Evolutionary conservation across 2,329 filamentous ascomycete genomes (phyloP), one percentile per base, ranked within the genome.

Genomic region (Trichocomaceae sp.): DNA sequence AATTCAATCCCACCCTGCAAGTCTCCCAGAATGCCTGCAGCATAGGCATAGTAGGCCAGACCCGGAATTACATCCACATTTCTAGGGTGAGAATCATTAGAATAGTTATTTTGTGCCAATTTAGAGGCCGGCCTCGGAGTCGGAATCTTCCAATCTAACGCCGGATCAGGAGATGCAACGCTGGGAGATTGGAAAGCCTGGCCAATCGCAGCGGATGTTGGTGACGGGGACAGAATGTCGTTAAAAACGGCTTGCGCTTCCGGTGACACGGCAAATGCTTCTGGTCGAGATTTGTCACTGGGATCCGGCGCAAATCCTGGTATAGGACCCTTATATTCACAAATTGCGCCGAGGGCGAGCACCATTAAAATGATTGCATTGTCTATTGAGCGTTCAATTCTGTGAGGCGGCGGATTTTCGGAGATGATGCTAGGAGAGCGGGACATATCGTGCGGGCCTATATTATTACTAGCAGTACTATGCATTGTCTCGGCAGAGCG

Each of bases 11-110:
- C 87, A 12, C 88, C 91, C 35, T 84, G 79, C 50, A 93, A 84
- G 56, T 87, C 87, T 5, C 90, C 90, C 15, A 97, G 75, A 37
- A 97, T 96, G 58, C 93, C 87, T 1, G 86, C 86, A 2, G 90
- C 92, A 58, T 88, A 85, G 1, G 88, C 87, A 68, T 91, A 96
- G 67, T 96, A 96, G 29, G 90, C 87, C 56, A 97, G 75, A 0
- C 93, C 93, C 0, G 93, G 92, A 58, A 96, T 87, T 6, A 87
- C 80, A 63, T 97, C 90, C 50, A 93, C 79, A 65, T 95, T 96
- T 62, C 81, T 78, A 52, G 70, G 58, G 13, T 62, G 48, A 2
- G 59, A 53, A 2, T 53, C 57, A 19, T 66, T 68, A 15, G 51
- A 59, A 4, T 10, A 47, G 6, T 50, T 45, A 15, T 67, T 63